These are phyloP conservation scores for Phytopythium delawarense DNA, from an alignment of 352 stramenopile species.

Conservation along the genomic window DNA sequence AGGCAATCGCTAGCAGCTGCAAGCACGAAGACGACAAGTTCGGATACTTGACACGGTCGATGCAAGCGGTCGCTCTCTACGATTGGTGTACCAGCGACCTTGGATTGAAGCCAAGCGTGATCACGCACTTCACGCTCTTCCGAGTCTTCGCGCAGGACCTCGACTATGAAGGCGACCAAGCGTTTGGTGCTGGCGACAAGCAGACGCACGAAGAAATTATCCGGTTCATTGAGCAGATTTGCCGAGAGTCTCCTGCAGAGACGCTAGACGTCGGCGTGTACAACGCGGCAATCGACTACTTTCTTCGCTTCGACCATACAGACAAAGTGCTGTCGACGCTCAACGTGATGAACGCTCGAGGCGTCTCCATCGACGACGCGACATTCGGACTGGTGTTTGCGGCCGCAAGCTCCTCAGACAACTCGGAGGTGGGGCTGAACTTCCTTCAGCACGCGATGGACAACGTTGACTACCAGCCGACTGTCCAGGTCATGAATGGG, in stretches of 20 bases:
- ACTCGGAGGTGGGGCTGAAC: slow-evolving; percentile 45
- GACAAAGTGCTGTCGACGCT: slow-evolving; percentile 48
- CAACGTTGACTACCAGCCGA: slow-evolving; percentile 31
- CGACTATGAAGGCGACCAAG: slow-evolving; percentile 11
- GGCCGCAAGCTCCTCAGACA: slow-evolving; percentile 33
- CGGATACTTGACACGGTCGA: slow-evolving; percentile 5
- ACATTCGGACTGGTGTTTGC: slow-evolving; percentile 62
- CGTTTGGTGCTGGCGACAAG: neutral
- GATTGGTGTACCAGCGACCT: slow-evolving; percentile 27
- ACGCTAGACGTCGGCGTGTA: slow-evolving; percentile 47
- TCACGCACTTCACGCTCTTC: slow-evolving; percentile 50
- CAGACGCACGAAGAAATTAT: slow-evolving; percentile 13
- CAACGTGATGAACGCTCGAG: slow-evolving; percentile 50
- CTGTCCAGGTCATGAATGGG: slow-evolving; percentile 43
- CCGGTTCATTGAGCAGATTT: slow-evolving; percentile 43
- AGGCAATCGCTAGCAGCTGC: slow-evolving; percentile 20
- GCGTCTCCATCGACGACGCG: slow-evolving; percentile 33
- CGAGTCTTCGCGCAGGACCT: slow-evolving; percentile 45
- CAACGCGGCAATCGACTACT: slow-evolving; percentile 66
- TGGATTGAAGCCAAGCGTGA: slow-evolving; percentile 18
- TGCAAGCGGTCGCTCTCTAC: slow-evolving; percentile 28
- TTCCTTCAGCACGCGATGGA: slow-evolving; percentile 65
- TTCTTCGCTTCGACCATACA: slow-evolving; percentile 42
- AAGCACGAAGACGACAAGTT: slow-evolving; percentile 11
- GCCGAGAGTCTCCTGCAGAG: slow-evolving; percentile 25